Evolutionary conservation across 805 yeast species (phyloP).

Genomic region (Zygosaccharomyces bisporus): DNA sequence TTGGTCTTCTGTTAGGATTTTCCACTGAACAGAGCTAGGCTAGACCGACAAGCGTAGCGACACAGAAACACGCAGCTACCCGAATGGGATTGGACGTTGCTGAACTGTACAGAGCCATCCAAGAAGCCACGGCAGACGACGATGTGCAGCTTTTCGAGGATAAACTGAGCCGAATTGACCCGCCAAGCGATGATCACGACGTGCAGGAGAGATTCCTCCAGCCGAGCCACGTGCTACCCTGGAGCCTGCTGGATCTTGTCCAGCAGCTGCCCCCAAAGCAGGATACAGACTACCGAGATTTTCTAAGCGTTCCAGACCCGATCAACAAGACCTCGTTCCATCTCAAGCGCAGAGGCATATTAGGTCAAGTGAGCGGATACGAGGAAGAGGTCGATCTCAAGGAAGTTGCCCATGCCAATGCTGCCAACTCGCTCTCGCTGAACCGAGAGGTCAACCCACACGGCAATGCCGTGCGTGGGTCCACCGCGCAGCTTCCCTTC

Average conservation of each 20-base stretch:
- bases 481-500: slow-evolving; percentile 76
- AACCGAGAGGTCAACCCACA: slow-evolving; percentile 63
- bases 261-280: slow-evolving; percentile 50
- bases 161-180: slow-evolving; percentile 39
- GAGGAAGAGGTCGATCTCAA: slow-evolving; percentile 57
- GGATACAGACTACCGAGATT: slow-evolving; percentile 37
- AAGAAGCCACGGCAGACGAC: slow-evolving; percentile 21
- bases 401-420: slow-evolving; percentile 45
- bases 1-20: too few species aligned
- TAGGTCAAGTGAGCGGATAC: slow-evolving; percentile 61
- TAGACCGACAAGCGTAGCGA: too few species aligned
- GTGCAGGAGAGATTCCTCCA: slow-evolving; percentile 46
- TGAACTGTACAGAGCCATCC: slow-evolving; percentile 22
- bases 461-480: slow-evolving; percentile 62
- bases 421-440: slow-evolving; percentile 69
- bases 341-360: slow-evolving; percentile 70
- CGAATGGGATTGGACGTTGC: slow-evolving; percentile 16
- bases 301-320: slow-evolving; percentile 57
- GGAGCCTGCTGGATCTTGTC: slow-evolving; percentile 67
- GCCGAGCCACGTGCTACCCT: slow-evolving; percentile 60
- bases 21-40: not conserved
- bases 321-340: slow-evolving; percentile 61
- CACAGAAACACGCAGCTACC: not conserved
- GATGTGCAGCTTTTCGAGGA: slow-evolving; percentile 42
- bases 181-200: slow-evolving; percentile 15